Conservation (phyloP, 768 basidiomycete species). For the Lyophyllum decastes region DNA sequence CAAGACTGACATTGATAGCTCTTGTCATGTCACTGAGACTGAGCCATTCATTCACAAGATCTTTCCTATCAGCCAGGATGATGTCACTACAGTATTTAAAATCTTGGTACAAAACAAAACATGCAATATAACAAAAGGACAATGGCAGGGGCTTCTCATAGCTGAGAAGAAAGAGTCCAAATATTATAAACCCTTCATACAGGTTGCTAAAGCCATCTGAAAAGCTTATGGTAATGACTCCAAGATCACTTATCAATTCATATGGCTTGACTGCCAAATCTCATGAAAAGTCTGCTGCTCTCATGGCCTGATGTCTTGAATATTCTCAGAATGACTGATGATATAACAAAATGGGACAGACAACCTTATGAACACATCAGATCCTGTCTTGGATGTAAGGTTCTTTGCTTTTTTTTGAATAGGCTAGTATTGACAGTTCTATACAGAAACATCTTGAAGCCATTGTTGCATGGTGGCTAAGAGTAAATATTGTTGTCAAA, state of each 20-base stretch:
- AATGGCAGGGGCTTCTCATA: background rate
- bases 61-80: too few species aligned
- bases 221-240: background rate
- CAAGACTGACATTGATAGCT: background rate
- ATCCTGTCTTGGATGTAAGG: background rate
- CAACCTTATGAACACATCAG: background rate
- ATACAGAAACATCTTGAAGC: background rate
- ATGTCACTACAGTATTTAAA: too few species aligned
- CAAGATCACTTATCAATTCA: background rate
- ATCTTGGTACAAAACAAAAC: too few species aligned
- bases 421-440: too few species aligned
- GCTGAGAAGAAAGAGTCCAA: background rate
- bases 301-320: background rate
- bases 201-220: background rate
- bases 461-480: constrained; percentile 5
- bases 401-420: background rate
- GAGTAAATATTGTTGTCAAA: constrained; percentile 9
- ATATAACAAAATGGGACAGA: background rate
- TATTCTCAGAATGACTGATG: background rate
- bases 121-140: too few species aligned
- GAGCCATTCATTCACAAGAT: too few species aligned
- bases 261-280: background rate
- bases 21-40: background rate
- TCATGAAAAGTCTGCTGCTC: background rate
- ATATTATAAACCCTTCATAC: background rate